phyloP scores from a whole-genome alignment of 495 filamentous ascomycete genomes.

The Xylaria cubensis region DNA sequence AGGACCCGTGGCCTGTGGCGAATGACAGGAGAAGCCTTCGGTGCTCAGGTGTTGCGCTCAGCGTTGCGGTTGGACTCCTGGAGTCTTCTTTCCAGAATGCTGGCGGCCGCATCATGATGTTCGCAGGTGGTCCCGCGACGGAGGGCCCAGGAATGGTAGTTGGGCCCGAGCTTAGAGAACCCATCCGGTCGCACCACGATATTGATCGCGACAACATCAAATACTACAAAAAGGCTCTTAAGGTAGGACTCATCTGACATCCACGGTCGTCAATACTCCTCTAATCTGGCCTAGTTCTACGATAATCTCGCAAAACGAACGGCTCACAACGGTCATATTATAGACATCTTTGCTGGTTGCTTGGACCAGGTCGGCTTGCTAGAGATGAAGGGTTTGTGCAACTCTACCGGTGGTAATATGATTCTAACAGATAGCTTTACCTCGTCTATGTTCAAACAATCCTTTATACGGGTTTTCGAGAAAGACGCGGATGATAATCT shows the following conservation, averaged over 20 bases:
- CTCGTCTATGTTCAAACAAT: constrained; percentile 99
- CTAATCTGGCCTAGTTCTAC: constrained; percentile 76
- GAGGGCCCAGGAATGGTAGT: constrained; percentile 98
- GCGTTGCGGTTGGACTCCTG: constrained; percentile 90
- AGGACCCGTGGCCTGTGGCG: constrained; percentile 96
- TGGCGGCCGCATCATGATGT: constrained; percentile 95
- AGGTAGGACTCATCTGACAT: constrained; percentile 60
- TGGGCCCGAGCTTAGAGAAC: constrained; percentile 94
- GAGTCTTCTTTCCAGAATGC: constrained; percentile 96
- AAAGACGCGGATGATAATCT: constrained; percentile 94
- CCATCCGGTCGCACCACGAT: constrained; percentile 98
- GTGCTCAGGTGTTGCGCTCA: constrained; percentile 95
- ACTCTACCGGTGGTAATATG: constrained; percentile 97
- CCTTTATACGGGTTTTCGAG: constrained; percentile 96
- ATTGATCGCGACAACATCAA: constrained; percentile 99
- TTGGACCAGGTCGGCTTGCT: constrained; percentile 97
- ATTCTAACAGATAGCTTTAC: constrained; percentile 99
- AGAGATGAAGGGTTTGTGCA: constrained; percentile 98
- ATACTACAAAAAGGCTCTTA: constrained; percentile 98
- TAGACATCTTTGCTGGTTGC: constrained; percentile 98
- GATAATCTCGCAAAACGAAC: constrained; percentile 95
- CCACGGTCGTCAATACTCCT: constrained; percentile 17
- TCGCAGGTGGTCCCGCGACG: constrained; percentile 92
- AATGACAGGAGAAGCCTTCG: constrained; percentile 91
- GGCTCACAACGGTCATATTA: constrained; percentile 94